These are phyloP conservation scores for Triglochin maritima DNA, from an alignment of 106 monocot genomes.

Conservation along the genomic window DNA sequence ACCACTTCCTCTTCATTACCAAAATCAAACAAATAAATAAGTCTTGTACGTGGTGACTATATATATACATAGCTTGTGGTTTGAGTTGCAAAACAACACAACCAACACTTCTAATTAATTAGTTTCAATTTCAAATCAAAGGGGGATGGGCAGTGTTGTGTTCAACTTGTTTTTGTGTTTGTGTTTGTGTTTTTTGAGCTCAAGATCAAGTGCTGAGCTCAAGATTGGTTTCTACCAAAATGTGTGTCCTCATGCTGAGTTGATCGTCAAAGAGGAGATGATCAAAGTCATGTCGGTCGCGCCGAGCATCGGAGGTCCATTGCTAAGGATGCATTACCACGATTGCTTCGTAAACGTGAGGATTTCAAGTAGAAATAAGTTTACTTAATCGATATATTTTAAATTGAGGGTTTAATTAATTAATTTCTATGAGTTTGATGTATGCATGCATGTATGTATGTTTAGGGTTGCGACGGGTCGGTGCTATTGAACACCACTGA, in stretches of 20 bases:
- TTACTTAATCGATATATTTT: too few species aligned
- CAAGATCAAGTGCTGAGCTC: constrained; percentile 10
- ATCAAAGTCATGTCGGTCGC: constrained; percentile 22
- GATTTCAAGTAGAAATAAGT: not conserved
- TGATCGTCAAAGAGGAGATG: constrained; percentile 33
- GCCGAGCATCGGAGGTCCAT: constrained; percentile 35
- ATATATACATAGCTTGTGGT: not conserved
- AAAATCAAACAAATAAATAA: too few species aligned
- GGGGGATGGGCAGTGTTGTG: not conserved
- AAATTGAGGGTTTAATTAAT: too few species aligned
- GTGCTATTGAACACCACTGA: constrained; percentile 11
- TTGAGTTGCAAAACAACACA: not conserved
- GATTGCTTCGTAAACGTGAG: constrained; percentile 74
- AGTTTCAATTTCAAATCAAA: not conserved
- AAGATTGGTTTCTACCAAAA: constrained; percentile 42
- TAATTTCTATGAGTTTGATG: constrained; percentile 18
- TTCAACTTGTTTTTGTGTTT: not conserved
- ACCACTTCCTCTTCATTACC: too few species aligned
- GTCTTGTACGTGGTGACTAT: not conserved
- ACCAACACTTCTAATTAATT: not conserved
- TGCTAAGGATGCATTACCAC: constrained; percentile 69
- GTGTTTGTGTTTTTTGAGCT: not conserved
- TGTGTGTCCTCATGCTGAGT: constrained; percentile 54
- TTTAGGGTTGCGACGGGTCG: constrained; percentile 19
- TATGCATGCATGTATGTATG: not conserved